Evolutionary conservation across 1,284 basidiomycete genomes (phyloP), one percentile per base, ranked within the genome.

Genomic region (Meripilus lineatus): DNA sequence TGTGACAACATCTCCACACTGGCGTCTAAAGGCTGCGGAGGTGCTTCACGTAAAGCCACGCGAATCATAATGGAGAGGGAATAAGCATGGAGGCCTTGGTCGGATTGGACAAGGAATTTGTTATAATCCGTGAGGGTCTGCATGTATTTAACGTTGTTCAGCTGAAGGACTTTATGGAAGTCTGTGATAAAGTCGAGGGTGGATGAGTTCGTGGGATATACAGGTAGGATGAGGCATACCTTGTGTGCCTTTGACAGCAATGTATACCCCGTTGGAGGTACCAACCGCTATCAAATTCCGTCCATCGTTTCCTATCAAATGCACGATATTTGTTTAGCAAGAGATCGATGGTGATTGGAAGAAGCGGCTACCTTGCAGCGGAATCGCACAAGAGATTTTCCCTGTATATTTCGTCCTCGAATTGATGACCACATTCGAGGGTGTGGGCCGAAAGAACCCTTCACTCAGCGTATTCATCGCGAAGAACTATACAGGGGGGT

Each of bases 21-120:
- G 1, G 74, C 71, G 4, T 74, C 71, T 23, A 88, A 58, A 6
- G 66, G 67, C 44, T 70, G 65, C 5, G 62, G 53, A 23, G 75
- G 64, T 0, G 70, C 60, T 42, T 74, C 64, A 1, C 73, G 75
- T 20, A 72, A 63, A 11, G 72, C 72, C 5, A 83, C 71, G 20
- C 77, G 76, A 1, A 73, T 77, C 36, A 89, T 63, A 17, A 80
- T 59, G 48, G 85, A 82, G 15, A 89, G 69, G 1, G 84, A 79
- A 56, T 84, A 89, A 1, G 82, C 72, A 24, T 75, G 53, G 3
- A 89, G 62, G 1, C 70, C 68, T n/a, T 62, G 64, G 37, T 84
- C 78, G 18, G 71, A 68, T 24, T 81, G 77, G 2, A 90, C 68
- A 24, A 89, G 58, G 42, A 89, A 71, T 52, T 78, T 81, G 58